Percentiles rank a stretch among this genome's conserved stretches.
These are phyloP conservation scores for Capronia coronata DNA, from an alignment of 2,329 filamentous ascomycete species.

Conservation along the genomic window DNA sequence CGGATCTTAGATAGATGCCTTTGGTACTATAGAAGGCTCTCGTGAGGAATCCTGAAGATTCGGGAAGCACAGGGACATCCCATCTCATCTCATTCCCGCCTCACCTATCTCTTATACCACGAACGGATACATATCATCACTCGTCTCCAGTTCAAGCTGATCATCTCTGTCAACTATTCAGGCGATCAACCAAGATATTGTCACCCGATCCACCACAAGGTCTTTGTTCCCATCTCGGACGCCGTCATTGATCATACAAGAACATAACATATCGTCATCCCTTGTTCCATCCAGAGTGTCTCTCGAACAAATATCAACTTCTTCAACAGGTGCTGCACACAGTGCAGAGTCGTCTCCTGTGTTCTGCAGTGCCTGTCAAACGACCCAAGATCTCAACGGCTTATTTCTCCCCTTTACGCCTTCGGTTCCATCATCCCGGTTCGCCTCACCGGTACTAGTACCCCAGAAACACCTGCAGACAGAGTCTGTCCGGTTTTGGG, in stretches of 20 bases:
- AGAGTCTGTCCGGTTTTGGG: not conserved
- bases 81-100: not conserved
- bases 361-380: not conserved
- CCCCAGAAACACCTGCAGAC: not conserved
- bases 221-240: conserved; percentile 3
- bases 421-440: not conserved
- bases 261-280: not conserved
- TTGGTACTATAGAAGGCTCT: not conserved
- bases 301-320: not conserved
- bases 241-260: conserved; percentile 1
- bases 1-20: too few relatives aligned
- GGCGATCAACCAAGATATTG: not conserved
- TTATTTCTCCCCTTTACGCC: not conserved
- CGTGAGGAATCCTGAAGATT: not conserved
- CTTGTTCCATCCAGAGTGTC: not conserved
- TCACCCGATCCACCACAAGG: conserved; percentile 2
- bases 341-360: not conserved
- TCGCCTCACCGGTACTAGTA: not conserved
- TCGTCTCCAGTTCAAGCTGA: not conserved
- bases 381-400: not conserved
- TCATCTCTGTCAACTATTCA: not conserved
- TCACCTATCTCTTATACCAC: not conserved
- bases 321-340: not conserved
- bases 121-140: not conserved
- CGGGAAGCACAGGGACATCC: not conserved